Evolutionary conservation across 768 basidiomycete species (phyloP), one percentile per base, ranked within the genome.

Genomic region (Porphyrellus cyaneotinctus): DNA sequence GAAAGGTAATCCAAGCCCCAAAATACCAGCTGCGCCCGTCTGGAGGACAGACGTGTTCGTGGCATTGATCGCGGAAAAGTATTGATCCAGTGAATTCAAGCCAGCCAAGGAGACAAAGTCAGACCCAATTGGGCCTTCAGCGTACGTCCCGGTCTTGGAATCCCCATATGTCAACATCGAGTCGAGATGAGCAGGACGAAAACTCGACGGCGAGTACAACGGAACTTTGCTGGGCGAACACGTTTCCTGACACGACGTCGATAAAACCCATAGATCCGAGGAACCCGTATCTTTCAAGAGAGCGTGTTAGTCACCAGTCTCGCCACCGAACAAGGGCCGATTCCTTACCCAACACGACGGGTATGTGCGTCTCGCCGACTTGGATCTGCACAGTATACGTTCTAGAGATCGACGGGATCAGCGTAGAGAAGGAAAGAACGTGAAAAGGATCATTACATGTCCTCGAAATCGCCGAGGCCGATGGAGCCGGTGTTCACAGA

Each of bases 261-360:
- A 85, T 24, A 84, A 67, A 11, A 85, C 76, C 88, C 88, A 91
- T 6, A 89, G 64, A 61, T 91, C 88, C 6, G 88, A 83, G 3
- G 88, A 90, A 39, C 88, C 88, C 2, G 87, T 88, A 57, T 90
- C 88, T 87, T 49, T 6, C 39, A n/a, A 37, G 18, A 32, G 15
- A 30, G 9, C 15, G 28, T 1, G 31, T 64, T 24, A 64, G 47
- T 20, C 33, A 2, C 13, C 23, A 14, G 23, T 30, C 18, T 14
- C 10, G 36, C 10, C 7, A 44, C 12, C 1, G 2, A 6, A 28
- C 14, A 35, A 23, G n/a, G 5, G 30, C 31, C n/a, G 10, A 43
- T 32, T 47, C 12, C 58, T 50, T 54, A 87, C 86, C 86, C 13
- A 89, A 70, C 31, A 88, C 75, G 13, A 89, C 69, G 15, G 86